These are phyloP conservation scores for Lachancea mirantina DNA, from an alignment of 805 yeast genomes.

Conservation along the genomic window DNA sequence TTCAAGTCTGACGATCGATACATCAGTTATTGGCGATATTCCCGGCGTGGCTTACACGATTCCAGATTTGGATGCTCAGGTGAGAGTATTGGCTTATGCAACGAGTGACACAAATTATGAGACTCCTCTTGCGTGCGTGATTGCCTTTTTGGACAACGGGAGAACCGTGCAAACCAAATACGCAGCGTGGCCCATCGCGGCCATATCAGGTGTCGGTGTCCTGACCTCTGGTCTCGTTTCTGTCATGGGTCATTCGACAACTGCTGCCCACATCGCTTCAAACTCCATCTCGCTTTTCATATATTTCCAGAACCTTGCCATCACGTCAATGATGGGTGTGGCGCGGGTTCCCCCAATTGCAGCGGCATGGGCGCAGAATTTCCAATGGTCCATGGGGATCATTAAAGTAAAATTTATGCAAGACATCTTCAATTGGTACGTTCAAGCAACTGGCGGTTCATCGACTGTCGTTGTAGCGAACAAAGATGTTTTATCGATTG, in stretches of 20 bases:
- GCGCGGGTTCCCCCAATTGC: constrained; percentile 92
- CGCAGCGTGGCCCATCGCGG: constrained; percentile 95
- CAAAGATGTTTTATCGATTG: constrained; percentile 59
- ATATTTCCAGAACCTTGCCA: constrained; percentile 89
- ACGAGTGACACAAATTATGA: constrained; percentile 36
- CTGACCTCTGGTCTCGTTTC: constrained; percentile 82
- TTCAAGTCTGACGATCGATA: constrained; percentile 40
- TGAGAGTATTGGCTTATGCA: constrained; percentile 59
- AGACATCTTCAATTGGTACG: constrained; percentile 82
- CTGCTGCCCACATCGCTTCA: constrained; percentile 97
- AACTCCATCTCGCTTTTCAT: constrained; percentile 87
- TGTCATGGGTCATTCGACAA: constrained; percentile 78
- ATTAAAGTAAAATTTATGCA: constrained; percentile 74
- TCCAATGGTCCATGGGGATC: constrained; percentile 93
- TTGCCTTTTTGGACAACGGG: constrained; percentile 78
- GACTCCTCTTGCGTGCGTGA: constrained; percentile 79
- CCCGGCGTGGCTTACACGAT: constrained; percentile 84
- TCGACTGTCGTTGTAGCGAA: constrained; percentile 70
- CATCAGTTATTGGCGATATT: constrained; percentile 41
- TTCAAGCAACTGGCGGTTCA: constrained; percentile 88
- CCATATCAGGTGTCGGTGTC: constrained; percentile 80
- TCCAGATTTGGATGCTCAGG: constrained; percentile 93
- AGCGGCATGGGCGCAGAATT: constrained; percentile 96
- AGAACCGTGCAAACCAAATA: constrained; percentile 89
- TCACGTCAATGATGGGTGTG: constrained; percentile 93